phyloP scores from a whole-genome alignment of 2,329 filamentous ascomycete species.

The Cladophialophora carrionii region DNA sequence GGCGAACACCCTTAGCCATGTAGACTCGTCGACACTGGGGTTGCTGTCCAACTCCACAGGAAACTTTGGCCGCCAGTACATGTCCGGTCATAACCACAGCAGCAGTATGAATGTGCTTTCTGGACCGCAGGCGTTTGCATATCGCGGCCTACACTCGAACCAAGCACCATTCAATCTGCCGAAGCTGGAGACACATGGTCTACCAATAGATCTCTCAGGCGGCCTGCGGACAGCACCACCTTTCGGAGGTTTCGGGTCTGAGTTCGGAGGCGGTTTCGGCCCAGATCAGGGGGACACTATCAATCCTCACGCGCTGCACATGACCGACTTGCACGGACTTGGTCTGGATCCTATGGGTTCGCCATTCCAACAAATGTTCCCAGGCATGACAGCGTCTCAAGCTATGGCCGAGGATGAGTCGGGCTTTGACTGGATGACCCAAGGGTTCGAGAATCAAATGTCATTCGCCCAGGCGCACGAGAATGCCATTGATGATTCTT shows the following conservation, averaged over 20 bases:
- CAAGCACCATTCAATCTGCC: conserved; percentile 73
- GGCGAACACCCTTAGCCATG: conserved; percentile 94
- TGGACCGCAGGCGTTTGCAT: conserved; percentile 60
- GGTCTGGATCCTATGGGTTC: conserved; percentile 47
- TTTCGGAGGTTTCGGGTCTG: conserved; percentile 65
- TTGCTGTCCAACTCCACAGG: conserved; percentile 62
- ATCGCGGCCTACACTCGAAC: conserved; percentile 70
- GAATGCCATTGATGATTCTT: conserved; percentile 85
- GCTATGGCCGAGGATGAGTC: conserved; percentile 68
- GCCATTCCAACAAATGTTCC: conserved; percentile 51
- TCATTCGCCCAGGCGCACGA: conserved; percentile 71
- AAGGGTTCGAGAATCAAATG: conserved; percentile 78
- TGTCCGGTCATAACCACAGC: conserved; percentile 68
- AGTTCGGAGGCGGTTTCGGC: conserved; percentile 67
- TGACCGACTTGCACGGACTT: conserved; percentile 68
- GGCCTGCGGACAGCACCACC: conserved; percentile 79
- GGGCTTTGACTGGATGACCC: conserved; percentile 75
- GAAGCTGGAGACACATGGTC: conserved; percentile 78
- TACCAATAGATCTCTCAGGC: conserved; percentile 67
- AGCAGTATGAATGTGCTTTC: conserved; percentile 71
- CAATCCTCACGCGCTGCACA: conserved; percentile 74
- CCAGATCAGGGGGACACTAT: conserved; percentile 59
- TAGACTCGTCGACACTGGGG: conserved; percentile 76
- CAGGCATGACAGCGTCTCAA: conserved; percentile 62
- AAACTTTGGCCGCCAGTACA: conserved; percentile 46